A percentile compares a stretch with the other conserved stretches of the same genome.
These are phyloP conservation scores for Podospora tetraspora DNA, from an alignment of 495 filamentous ascomycete genomes.

Conservation along the genomic window DNA sequence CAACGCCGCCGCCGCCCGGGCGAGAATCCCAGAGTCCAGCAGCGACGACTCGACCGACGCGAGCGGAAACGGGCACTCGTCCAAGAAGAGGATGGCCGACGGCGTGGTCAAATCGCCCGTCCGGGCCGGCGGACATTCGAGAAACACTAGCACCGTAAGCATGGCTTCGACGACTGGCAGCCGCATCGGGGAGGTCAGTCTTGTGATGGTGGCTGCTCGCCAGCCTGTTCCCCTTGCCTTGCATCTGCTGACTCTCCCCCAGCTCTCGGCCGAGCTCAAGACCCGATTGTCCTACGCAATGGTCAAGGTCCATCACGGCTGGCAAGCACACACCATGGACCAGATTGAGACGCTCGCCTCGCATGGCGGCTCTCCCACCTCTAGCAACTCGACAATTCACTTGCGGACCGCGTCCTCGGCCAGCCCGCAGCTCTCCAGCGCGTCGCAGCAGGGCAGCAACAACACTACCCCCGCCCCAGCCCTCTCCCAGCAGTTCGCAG, in stretches of 20 bases:
- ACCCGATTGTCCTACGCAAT: constrained; percentile 82
- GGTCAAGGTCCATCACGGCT: constrained; percentile 82
- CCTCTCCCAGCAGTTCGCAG: constrained; percentile 22
- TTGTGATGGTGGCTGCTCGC: constrained; percentile 1
- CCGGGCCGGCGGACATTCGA: constrained; percentile 51
- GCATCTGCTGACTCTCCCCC: constrained; percentile 18
- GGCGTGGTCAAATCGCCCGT: constrained; percentile 54
- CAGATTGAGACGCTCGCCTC: constrained; percentile 66
- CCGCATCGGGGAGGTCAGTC: constrained; percentile 68
- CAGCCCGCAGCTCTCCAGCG: constrained; percentile 38
- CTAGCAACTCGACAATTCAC: constrained; percentile 48
- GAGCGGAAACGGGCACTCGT: constrained; percentile 25
- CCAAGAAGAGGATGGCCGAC: constrained; percentile 59
- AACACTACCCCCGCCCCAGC: constrained; percentile 29
- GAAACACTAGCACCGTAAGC: constrained; percentile 60
- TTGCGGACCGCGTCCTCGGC: constrained; percentile 44
- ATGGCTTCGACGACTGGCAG: constrained; percentile 51
- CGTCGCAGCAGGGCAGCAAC: constrained; percentile 30
- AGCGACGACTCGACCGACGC: constrained; percentile 12
- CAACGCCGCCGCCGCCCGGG: constrained; percentile 48
- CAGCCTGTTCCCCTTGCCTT: background rate
- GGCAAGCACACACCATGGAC: constrained; percentile 63
- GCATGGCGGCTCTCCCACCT: constrained; percentile 54
- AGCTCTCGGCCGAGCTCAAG: constrained; percentile 73
- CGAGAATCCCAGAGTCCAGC: constrained; percentile 36